Conservation (phyloP, 1,139 yeast genomes). For the Debaryomyces psychrophilus region DNA sequence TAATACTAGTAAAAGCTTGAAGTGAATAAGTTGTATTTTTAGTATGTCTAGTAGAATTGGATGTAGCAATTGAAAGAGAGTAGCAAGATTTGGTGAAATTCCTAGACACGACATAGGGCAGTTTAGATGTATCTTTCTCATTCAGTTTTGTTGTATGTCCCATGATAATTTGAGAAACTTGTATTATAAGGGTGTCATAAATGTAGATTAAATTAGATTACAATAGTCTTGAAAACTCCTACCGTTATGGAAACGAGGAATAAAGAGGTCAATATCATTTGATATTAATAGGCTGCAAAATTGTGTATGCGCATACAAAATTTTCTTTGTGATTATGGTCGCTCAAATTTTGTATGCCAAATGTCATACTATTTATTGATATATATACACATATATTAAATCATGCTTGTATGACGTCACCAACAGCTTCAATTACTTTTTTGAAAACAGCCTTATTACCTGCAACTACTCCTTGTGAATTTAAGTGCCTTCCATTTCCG, state of each 20-base stretch:
- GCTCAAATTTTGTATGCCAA: neutral
- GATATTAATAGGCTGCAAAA: conserved; percentile 7
- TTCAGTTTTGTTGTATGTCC: neutral
- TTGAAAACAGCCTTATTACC: conserved; percentile 68
- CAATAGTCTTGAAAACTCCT: no score
- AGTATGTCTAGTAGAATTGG: neutral
- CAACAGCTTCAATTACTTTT: conserved; percentile 63
- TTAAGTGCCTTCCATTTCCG: conserved; percentile 80
- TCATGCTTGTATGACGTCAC: conserved; percentile 22
- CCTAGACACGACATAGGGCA: neutral
- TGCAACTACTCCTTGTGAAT: conserved; percentile 91
- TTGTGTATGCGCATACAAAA: conserved; percentile 8
- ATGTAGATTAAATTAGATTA: neutral
- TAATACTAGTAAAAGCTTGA: neutral
- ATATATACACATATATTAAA: neutral
- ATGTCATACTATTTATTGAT: neutral
- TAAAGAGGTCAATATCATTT: neutral
- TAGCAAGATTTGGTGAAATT: neutral
- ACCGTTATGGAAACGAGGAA: neutral
- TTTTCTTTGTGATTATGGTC: neutral
- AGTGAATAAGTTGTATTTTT: neutral
- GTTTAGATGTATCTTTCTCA: neutral
- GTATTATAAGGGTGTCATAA: neutral
- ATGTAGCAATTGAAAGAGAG: neutral
- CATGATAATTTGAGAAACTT: neutral